phyloP scores from a whole-genome alignment of 148 eudicot genomes.

The Vaccinium vitisidaea region DNA sequence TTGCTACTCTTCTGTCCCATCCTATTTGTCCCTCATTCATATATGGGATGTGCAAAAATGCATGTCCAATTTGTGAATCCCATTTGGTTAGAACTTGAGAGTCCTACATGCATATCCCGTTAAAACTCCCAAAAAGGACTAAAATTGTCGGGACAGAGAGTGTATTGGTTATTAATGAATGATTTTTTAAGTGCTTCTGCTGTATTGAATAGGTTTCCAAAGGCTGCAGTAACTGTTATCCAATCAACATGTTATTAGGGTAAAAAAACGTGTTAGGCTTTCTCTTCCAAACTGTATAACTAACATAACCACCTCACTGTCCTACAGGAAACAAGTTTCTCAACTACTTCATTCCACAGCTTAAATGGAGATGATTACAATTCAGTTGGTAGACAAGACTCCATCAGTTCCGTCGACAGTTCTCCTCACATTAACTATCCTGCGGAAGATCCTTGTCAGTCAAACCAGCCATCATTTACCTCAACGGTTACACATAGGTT shows the following conservation, averaged over 20 bases:
- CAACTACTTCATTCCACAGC: slow-evolving; percentile 52
- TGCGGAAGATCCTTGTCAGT: slow-evolving; percentile 30
- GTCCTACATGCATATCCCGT: not conserved
- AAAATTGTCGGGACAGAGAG: not conserved
- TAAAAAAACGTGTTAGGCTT: not conserved
- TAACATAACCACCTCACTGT: slow-evolving; percentile 11
- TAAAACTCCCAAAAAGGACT: not conserved
- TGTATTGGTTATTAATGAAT: not conserved
- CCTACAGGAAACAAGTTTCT: slow-evolving; percentile 61
- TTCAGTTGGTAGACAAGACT: slow-evolving; percentile 38
- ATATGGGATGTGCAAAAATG: too few species aligned
- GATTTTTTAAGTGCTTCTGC: not conserved
- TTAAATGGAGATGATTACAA: slow-evolving; percentile 27
- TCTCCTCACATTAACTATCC: slow-evolving; percentile 29
- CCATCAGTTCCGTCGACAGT: slow-evolving; percentile 38
- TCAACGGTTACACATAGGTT: slow-evolving; percentile 25
- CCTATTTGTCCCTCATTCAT: too few species aligned
- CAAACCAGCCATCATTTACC: slow-evolving; percentile 35
- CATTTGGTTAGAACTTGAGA: not conserved
- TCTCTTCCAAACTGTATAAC: slow-evolving; percentile 8
- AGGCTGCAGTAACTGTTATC: not conserved
- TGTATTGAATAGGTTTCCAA: not conserved
- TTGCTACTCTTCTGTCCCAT: too few species aligned
- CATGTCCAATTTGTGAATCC: too few species aligned
- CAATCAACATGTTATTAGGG: not conserved